Base-by-base conservation (phyloP, 495 filamentous ascomycete genomes). In the Cercophora sp. region DNA sequence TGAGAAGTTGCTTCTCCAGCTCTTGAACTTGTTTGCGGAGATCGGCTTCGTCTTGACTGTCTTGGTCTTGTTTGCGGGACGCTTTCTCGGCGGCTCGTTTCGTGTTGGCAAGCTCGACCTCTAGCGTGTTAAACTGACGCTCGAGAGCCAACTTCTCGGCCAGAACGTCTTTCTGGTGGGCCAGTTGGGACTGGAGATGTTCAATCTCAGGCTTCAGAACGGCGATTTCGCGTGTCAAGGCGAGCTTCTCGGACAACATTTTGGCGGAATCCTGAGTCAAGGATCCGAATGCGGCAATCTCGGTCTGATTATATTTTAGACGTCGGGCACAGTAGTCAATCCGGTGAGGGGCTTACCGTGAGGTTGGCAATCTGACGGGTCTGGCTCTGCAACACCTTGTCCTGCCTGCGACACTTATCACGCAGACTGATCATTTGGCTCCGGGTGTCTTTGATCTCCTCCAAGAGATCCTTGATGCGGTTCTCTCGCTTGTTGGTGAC, bases 31-130 rank as follows among this genome's bases (percentile, higher is more conserved):
- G 67, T 15, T 69, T 66, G 36, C 77, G 69, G 2, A 77, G 66
- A 20, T 76, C 71, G 8, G 69, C 66, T 36, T 80, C 77, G 15
- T 63, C 65, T 34, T 73, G 52, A 31, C 57, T 60, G 29, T 67
- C 66, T 32, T 57, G 65, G 32, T 74, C 70, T 19, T 73, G 75
- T 39, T 80, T 84, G 8, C 76, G 73, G 8, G 77, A 68, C 0
- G 73, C 79, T 45, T 83, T 81, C 49, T 86, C 80, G 19, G 81
- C 73, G 2, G 85, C 76, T 22, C 83, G 78, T 63, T 84, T 91
- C 63, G 91, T 86, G 41, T 85, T 84, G 50, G 88, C 88, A 8
- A 96, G 75, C 60, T 93, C 86, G 35, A 89, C 79, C 60, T 95
- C 85, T 3, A 92, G 61, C 4, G 84, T 81, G 60, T 74, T 85